Percentiles rank a stretch among this genome's conserved stretches.
phyloP scores from a whole-genome alignment of 768 basidiomycete genomes.

The Phaeotremella fagi region DNA sequence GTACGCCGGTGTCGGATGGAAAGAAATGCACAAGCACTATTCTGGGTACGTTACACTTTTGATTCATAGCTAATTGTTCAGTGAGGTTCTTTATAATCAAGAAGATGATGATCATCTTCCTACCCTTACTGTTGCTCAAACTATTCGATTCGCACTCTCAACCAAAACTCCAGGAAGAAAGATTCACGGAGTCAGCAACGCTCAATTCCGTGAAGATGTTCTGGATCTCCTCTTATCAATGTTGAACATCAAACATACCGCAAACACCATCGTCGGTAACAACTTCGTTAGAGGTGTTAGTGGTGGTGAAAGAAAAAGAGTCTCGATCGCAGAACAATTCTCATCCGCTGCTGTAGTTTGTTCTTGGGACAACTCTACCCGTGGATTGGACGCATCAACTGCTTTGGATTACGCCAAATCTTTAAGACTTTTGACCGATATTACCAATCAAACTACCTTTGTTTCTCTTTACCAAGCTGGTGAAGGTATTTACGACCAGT shows the following conservation, averaged over 20 bases:
- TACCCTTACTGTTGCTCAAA: constrained; percentile 56
- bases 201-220: constrained; percentile 50
- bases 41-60: constrained; percentile 61
- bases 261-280: constrained; percentile 48
- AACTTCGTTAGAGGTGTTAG: constrained; percentile 52
- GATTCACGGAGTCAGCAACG: constrained; percentile 54
- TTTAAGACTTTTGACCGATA: constrained; percentile 74
- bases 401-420: constrained; percentile 79
- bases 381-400: constrained; percentile 61
- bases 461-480: constrained; percentile 84
- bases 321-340: constrained; percentile 52
- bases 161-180: constrained; percentile 64
- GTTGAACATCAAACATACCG: constrained; percentile 56
- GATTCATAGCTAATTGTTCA: background rate
- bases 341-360: constrained; percentile 44
- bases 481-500: constrained; percentile 56
- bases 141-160: constrained; percentile 56
- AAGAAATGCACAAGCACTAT: constrained; percentile 61
- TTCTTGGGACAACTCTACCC: constrained; percentile 52
- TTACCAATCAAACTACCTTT: constrained; percentile 54
- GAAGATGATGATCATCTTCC: constrained; percentile 86
- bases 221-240: constrained; percentile 51
- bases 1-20: constrained; percentile 70
- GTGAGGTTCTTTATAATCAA: constrained; percentile 53
- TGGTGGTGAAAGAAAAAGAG: constrained; percentile 53